Evolutionary conservation across 495 filamentous ascomycete species (phyloP).

Genomic region (Penicillium pulvis): DNA sequence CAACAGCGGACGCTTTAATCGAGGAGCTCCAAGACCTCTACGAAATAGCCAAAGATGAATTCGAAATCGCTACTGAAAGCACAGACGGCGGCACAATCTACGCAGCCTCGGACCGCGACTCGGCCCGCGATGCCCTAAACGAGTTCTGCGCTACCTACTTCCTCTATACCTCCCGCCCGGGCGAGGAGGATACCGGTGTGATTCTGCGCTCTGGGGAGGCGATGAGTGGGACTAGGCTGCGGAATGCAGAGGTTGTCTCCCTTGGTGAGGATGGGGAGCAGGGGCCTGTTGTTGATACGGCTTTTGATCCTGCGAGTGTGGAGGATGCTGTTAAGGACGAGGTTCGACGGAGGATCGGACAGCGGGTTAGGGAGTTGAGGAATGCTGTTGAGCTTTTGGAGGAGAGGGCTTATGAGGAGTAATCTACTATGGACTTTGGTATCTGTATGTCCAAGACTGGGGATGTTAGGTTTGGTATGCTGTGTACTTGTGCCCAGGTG

Average conservation of each 20-base stretch:
- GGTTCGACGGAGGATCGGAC: conserved; percentile 43
- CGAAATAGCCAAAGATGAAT: conserved; percentile 49
- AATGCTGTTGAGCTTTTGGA: conserved; percentile 46
- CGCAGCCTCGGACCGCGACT: conserved; percentile 49
- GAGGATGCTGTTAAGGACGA: conserved; percentile 32
- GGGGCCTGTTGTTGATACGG: conserved; percentile 29
- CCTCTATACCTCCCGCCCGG: conserved; percentile 33
- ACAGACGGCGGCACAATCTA: conserved; percentile 47
- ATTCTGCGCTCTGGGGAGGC: conserved; percentile 7
- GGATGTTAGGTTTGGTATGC: background rate
- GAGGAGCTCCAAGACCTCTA: conserved; percentile 48
- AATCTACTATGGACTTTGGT: background rate
- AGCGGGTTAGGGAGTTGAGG: conserved; percentile 45
- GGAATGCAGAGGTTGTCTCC: conserved; percentile 4
- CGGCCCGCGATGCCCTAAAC: conserved; percentile 46
- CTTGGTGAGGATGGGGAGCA: conserved; percentile 10
- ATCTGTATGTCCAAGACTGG: background rate
- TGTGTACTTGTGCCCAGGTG: background rate
- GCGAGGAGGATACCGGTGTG: conserved; percentile 16
- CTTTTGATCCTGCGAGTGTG: conserved; percentile 37
- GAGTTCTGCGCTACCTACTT: conserved; percentile 39
- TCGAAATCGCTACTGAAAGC: conserved; percentile 51
- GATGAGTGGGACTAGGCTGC: background rate
- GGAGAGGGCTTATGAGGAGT: conserved; percentile 42
- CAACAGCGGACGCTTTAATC: conserved; percentile 40